Conservation (phyloP, 495 filamentous ascomycete species). For the Trichoderma gamsii region DNA sequence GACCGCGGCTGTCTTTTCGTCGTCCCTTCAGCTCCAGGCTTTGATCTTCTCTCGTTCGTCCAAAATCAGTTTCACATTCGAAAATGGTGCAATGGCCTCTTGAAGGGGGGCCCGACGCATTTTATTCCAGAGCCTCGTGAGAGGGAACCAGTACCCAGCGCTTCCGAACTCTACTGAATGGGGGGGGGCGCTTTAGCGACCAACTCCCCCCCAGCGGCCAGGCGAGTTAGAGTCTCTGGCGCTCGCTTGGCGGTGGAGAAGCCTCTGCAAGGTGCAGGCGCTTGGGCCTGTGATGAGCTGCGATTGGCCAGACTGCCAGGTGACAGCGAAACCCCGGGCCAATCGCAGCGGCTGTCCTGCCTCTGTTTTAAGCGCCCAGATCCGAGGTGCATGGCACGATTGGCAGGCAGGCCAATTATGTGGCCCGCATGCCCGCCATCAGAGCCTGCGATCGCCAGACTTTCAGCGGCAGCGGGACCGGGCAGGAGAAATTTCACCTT, state of each 20-base stretch:
- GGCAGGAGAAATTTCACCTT: not conserved
- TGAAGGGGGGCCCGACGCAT: not conserved
- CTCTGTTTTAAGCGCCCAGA: conserved; percentile 7
- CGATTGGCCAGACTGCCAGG: not conserved
- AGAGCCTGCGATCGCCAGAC: not conserved
- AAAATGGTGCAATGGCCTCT: not conserved
- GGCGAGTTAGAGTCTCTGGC: not conserved
- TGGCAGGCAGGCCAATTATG: not conserved
- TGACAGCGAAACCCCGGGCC: not conserved
- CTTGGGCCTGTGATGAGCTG: conserved; percentile 10
- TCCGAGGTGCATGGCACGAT: conserved; percentile 1
- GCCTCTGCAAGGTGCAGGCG: conserved; percentile 5
- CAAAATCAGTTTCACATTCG: not conserved
- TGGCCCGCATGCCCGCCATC: not conserved
- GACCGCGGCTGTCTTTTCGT: not conserved
- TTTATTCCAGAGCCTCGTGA: not conserved
- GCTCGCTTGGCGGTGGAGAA: not conserved
- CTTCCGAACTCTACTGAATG: not conserved
- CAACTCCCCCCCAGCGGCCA: not conserved
- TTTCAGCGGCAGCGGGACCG: not conserved
- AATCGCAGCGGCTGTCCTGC: not conserved
- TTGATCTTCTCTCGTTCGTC: not conserved
- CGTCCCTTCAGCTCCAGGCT: not conserved
- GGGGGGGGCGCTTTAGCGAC: not conserved
- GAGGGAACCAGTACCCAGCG: not conserved